Conservation (phyloP, 495 filamentous ascomycete species). For the Penicillium herquei region DNA sequence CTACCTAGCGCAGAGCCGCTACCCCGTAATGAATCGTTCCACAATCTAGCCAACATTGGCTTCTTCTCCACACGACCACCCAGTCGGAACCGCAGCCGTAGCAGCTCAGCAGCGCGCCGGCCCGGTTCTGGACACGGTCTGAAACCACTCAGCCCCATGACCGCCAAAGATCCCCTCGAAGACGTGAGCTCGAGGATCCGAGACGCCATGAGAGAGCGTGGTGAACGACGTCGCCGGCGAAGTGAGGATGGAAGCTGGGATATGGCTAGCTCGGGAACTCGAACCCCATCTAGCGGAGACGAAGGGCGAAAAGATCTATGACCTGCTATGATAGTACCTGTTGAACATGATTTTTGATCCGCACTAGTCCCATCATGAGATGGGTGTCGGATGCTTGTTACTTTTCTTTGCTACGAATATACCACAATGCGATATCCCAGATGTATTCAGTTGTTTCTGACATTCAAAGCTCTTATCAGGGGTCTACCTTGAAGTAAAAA, state of each 20-base stretch:
- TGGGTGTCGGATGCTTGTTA: slow-evolving; percentile 17
- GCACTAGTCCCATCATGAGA: slow-evolving; percentile 16
- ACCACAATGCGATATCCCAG: slow-evolving; percentile 24
- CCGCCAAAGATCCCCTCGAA: slow-evolving; percentile 68
- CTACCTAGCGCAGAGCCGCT: slow-evolving; percentile 50
- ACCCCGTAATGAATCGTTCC: slow-evolving; percentile 89
- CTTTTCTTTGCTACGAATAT: slow-evolving; percentile 21
- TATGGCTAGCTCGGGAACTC: slow-evolving; percentile 42
- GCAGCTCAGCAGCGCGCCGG: slow-evolving; percentile 55
- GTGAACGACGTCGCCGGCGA: slow-evolving; percentile 67
- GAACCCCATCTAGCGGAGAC: slow-evolving; percentile 42
- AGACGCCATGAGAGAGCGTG: slow-evolving; percentile 84
- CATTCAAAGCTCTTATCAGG: too few species aligned
- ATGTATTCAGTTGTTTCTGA: slow-evolving; percentile 3
- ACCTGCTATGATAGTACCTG: slow-evolving; percentile 10
- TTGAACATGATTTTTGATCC: slow-evolving; percentile 1
- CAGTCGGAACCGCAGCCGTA: slow-evolving; percentile 66
- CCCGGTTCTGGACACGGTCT: slow-evolving; percentile 64
- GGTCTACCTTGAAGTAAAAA: too few species aligned
- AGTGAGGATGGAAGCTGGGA: slow-evolving; percentile 55
- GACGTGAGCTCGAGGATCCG: slow-evolving; percentile 83
- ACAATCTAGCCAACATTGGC: slow-evolving; percentile 78
- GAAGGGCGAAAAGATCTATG: slow-evolving; percentile 44
- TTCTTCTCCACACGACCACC: slow-evolving; percentile 86
- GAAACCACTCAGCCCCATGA: slow-evolving; percentile 69